Evolutionary conservation across 2,329 filamentous ascomycete genomes (phyloP).

Genomic region (Fusarium drepaniforme): DNA sequence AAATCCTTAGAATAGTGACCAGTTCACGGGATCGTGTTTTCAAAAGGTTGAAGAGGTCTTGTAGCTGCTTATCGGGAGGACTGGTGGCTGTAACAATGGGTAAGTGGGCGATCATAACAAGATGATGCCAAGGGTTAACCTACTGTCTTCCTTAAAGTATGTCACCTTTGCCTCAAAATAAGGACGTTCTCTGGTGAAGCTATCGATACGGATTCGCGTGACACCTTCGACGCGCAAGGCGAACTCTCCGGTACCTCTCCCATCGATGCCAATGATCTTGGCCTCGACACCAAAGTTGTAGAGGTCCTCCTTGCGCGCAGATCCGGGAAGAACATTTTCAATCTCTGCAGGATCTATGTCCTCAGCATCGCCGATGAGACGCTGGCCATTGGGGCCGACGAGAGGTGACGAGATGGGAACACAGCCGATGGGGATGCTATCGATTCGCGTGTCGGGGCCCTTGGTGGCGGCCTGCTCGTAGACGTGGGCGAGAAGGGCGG

Average conservation of each 20-base stretch:
- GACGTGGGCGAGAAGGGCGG: slow-evolving; percentile 86
- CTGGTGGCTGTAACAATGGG: slow-evolving; percentile 40
- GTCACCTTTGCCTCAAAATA: slow-evolving; percentile 88
- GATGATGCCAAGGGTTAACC: slow-evolving; percentile 38
- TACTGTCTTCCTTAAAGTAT: slow-evolving; percentile 77
- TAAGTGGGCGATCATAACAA: slow-evolving; percentile 17
- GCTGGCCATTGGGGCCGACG: slow-evolving; percentile 80
- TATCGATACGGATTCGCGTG: slow-evolving; percentile 79
- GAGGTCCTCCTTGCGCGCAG: slow-evolving; percentile 77
- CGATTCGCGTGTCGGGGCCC: slow-evolving; percentile 72
- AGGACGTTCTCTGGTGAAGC: slow-evolving; percentile 76
- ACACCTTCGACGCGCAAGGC: slow-evolving; percentile 89
- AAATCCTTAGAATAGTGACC: slow-evolving; percentile 84
- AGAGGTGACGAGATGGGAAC: slow-evolving; percentile 85
- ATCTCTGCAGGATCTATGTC: slow-evolving; percentile 58
- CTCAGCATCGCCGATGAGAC: slow-evolving; percentile 76
- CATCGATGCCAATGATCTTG: slow-evolving; percentile 83
- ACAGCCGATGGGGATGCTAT: slow-evolving; percentile 84
- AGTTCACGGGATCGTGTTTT: slow-evolving; percentile 90
- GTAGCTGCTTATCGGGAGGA: slow-evolving; percentile 68
- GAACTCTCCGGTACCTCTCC: slow-evolving; percentile 80
- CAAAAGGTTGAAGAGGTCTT: slow-evolving; percentile 81
- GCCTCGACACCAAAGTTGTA: slow-evolving; percentile 87
- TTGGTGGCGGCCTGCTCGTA: slow-evolving; percentile 81
- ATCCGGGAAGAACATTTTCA: slow-evolving; percentile 67